Conservation (phyloP, 192 early-diverging fungal genomes). For the Powellomyces hirtus region DNA sequence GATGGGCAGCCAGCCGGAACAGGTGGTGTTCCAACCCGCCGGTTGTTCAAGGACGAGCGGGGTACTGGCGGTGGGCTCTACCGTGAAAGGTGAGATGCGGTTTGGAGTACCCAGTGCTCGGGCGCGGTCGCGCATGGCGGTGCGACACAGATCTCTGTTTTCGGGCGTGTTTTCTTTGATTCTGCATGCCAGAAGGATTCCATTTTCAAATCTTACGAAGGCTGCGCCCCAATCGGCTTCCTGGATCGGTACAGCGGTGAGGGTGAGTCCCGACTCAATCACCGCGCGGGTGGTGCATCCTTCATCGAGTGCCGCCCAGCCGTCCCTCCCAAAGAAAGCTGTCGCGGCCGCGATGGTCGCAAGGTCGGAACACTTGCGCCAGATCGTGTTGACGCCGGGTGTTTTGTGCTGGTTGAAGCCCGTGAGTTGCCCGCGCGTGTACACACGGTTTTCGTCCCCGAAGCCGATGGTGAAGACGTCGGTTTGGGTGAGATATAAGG, state of each 20-base stretch:
- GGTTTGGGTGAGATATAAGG: neutral
- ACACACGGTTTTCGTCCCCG: constrained; percentile 10
- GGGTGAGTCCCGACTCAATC: neutral
- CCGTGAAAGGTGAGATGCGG: neutral
- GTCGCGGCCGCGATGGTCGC: neutral
- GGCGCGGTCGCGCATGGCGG: neutral
- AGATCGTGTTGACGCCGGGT: constrained; percentile 6
- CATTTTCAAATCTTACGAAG: neutral
- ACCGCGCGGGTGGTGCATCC: constrained; percentile 9
- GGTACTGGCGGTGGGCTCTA: neutral
- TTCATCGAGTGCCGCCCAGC: constrained; percentile 20
- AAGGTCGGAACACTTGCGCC: constrained; percentile 8
- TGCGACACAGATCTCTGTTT: neutral
- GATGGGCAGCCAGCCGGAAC: neutral
- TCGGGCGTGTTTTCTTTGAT: neutral
- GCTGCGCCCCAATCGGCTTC: neutral
- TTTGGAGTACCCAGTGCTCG: neutral
- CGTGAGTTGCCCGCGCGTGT: constrained; percentile 22
- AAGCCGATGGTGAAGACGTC: constrained; percentile 12
- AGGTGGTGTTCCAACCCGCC: neutral
- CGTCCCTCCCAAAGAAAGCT: neutral
- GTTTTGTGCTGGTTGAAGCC: constrained; percentile 5
- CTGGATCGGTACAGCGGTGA: neutral
- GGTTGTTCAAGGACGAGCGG: neutral
- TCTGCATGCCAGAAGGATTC: neutral